Base-by-base conservation (phyloP, 1,139 yeast genomes). In the Zhuliangozyma blackwelliae region DNA sequence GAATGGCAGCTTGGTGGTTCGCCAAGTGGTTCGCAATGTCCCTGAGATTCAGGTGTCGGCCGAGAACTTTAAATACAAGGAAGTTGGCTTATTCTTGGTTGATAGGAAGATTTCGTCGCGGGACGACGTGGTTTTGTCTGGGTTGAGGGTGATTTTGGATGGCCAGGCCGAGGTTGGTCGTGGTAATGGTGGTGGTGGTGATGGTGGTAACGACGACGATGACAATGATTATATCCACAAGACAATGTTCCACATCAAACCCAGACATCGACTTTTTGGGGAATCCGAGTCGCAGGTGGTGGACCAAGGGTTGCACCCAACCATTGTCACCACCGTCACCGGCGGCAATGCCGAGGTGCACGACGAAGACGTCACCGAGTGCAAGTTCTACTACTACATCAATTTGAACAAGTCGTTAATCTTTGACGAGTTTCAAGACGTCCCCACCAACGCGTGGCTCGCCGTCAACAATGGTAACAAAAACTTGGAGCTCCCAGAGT, bases 401-500 rank as follows among this genome's bases (percentile, higher is more conserved):
- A 53, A 53, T 12, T 45, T 70, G 10, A 54, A 60, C 29, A 65
- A 57, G 29, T 52, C 61, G 10, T 53, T 68, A n/a, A 68, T 70
- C 29, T 50, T 70, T 37, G 76, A 70, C 47, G 56, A 61, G 45
- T 68, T 65, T 43, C 72, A 68, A 46, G 38, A 57, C 5, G 31
- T 47, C 10, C 66, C 72, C 1, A 47, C 45, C 2, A 50, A 49
- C 20, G 47, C 61, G 10, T 39, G 43, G 2, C 45, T 63, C n/a
- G 45, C 65, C 4, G 49, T 57, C 16, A 50, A 55, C 28, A 59
- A 54, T 37, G 76, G 76, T 1, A 50, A 56, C 16, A 43, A 49
- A 10, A 69, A 70, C 45, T 50, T 70, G 40, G 76, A 70, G 45
- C 50, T 65, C n/a, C 76, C 76, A 0, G 72, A 55, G 29, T 70